These are phyloP conservation scores for Ceratocystis smalleyi DNA, from an alignment of 2,329 filamentous ascomycete genomes.

Conservation along the genomic window DNA sequence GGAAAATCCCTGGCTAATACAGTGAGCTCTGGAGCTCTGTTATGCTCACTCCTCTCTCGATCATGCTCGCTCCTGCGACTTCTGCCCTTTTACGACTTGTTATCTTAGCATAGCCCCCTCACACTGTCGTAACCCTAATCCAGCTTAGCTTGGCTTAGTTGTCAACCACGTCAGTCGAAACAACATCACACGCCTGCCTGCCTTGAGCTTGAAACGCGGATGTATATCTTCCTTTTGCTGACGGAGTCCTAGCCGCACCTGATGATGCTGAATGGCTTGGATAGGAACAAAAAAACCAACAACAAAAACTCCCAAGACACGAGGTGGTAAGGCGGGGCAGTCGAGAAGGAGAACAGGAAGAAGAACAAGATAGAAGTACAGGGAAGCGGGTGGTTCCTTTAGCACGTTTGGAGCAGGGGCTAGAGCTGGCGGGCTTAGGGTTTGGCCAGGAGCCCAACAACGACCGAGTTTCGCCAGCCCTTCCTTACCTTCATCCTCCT, in stretches of 20 bases:
- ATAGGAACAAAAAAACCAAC: too few relatives aligned
- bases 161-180: background rate
- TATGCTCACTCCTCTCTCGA: background rate
- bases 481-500: background rate
- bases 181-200: background rate
- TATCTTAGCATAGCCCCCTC: background rate
- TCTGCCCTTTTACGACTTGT: background rate
- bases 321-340: background rate
- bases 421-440: background rate
- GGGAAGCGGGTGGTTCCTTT: background rate
- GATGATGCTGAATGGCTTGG: too few relatives aligned
- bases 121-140: background rate
- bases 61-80: background rate
- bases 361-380: background rate
- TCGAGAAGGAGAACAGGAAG: background rate
- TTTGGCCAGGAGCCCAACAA: background rate
- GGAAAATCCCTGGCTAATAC: background rate
- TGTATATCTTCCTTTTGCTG: background rate
- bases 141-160: background rate
- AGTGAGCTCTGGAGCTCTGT: background rate
- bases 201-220: background rate
- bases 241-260: background rate
- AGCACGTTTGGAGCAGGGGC: background rate
- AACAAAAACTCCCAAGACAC: too few relatives aligned
- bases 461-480: background rate